Conservation (phyloP, 2,329 filamentous ascomycete species). For the Fusarium xyrophilum region DNA sequence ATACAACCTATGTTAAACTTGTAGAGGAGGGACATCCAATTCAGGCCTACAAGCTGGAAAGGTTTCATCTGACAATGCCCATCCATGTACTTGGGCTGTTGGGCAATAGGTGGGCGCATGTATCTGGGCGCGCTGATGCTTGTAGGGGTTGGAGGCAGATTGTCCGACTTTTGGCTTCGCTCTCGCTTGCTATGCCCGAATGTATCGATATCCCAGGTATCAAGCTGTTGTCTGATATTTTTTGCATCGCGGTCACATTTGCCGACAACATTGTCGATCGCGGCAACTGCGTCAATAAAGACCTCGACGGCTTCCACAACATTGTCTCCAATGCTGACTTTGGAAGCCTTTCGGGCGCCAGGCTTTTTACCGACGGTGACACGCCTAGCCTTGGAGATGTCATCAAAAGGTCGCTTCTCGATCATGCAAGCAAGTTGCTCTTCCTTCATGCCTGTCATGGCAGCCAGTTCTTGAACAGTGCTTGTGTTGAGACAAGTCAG, state of each 20-base stretch:
- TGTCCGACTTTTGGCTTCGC: conserved; percentile 44
- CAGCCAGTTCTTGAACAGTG: conserved; percentile 75
- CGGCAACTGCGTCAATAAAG: conserved; percentile 81
- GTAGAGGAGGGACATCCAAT: conserved; percentile 90
- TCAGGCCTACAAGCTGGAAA: conserved; percentile 92
- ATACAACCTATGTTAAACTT: conserved; percentile 83
- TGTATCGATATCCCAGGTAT: conserved; percentile 57
- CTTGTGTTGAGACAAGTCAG: conserved; percentile 86
- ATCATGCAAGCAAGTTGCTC: conserved; percentile 74
- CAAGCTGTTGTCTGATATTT: conserved; percentile 55
- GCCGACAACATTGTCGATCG: conserved; percentile 81
- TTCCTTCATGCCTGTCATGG: conserved; percentile 78
- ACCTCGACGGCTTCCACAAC: conserved; percentile 64
- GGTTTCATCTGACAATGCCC: conserved; percentile 82
- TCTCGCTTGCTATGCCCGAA: conserved; percentile 52
- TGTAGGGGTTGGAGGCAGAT: conserved; percentile 53
- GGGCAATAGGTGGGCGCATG: conserved; percentile 53
- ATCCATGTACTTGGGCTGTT: conserved; percentile 80
- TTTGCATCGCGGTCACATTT: conserved; percentile 77
- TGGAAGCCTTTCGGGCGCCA: conserved; percentile 55
- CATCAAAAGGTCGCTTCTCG: conserved; percentile 75
- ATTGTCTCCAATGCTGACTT: conserved; percentile 59
- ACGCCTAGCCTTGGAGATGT: conserved; percentile 68
- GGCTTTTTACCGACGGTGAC: conserved; percentile 63
- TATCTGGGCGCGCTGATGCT: conserved; percentile 47